Percentiles rank a stretch among this genome's conserved stretches.
phyloP scores from a whole-genome alignment of 805 yeast genomes.

The Ogataea salicorniae region DNA sequence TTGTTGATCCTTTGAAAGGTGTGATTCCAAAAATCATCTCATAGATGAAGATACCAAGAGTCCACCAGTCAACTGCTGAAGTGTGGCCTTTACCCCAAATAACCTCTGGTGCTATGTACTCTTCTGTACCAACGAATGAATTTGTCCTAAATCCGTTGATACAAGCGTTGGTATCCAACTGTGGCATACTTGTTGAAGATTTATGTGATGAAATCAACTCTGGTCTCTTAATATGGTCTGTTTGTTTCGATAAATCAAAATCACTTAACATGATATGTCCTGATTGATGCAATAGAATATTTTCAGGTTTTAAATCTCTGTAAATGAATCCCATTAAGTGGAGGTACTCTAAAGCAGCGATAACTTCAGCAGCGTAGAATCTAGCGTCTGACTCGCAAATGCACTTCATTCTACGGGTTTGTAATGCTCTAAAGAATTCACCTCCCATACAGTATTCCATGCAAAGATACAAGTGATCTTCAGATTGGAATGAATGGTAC shows the following conservation, averaged over 20 bases:
- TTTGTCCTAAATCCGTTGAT: conserved; percentile 95
- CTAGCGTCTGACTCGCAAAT: conserved; percentile 84
- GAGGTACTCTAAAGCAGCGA: conserved; percentile 92
- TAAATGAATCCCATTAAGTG: conserved; percentile 97
- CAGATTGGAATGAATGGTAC: conserved; percentile 94
- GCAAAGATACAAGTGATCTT: conserved; percentile 84
- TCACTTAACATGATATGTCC: conserved; percentile 98
- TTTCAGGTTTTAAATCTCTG: conserved; percentile 95
- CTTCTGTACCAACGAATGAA: conserved; percentile 98
- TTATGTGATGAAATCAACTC: conserved; percentile 43
- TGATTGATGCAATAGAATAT: conserved; percentile 86
- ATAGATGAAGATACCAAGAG: conserved; percentile 84
- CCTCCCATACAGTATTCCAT: conserved; percentile 99
- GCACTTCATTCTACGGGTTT: conserved; percentile 82
- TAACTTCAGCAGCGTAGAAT: conserved; percentile 94
- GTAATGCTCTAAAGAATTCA: conserved; percentile 93
- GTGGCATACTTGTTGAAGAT: conserved; percentile 42
- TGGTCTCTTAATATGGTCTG: conserved; percentile 72
- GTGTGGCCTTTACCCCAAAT: conserved; percentile 97
- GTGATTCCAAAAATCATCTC: conserved; percentile 97
- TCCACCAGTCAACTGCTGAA: conserved; percentile 99
- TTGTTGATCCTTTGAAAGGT: conserved; percentile 88
- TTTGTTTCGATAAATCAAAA: conserved; percentile 90
- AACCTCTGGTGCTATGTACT: conserved; percentile 97
- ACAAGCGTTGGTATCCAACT: conserved; percentile 89